Evolutionary conservation across 139 green algal species (phyloP).

Genomic region (Medakamo hakoo): DNA sequence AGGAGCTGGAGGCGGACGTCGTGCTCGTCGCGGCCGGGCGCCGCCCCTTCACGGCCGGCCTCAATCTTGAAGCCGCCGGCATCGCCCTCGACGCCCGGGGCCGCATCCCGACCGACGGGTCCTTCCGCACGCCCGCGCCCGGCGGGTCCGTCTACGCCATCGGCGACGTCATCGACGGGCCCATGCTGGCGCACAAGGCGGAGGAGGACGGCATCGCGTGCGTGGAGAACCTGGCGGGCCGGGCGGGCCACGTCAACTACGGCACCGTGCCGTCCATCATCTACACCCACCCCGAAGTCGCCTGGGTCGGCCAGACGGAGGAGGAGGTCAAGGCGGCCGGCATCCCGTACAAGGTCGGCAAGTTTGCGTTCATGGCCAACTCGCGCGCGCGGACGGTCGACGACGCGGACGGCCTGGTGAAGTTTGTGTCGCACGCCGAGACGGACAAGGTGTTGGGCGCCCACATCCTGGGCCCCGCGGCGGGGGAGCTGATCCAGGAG

Average conservation of each 20-base stretch:
- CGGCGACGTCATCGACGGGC: constrained; percentile 76
- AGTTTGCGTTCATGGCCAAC: constrained; percentile 97
- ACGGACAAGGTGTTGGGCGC: constrained; percentile 94
- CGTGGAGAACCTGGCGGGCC: constrained; percentile 83
- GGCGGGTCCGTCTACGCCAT: constrained; percentile 68
- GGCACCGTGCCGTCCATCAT: constrained; percentile 87
- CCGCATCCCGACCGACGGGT: constrained; percentile 55
- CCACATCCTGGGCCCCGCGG: constrained; percentile 88
- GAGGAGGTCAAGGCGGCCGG: constrained; percentile 59
- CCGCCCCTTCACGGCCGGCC: constrained; percentile 42
- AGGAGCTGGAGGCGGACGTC: constrained; percentile 66
- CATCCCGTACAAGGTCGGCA: constrained; percentile 69
- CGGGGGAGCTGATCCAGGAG: constrained; percentile 82
- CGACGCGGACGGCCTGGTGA: constrained; percentile 82
- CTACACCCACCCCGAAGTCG: constrained; percentile 93
- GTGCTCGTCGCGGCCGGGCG: constrained; percentile 82
- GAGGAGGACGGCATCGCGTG: constrained; percentile 96
- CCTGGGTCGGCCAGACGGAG: constrained; percentile 68
- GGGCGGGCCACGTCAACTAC: constrained; percentile 94
- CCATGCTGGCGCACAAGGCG: constrained; percentile 99
- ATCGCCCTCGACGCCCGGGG: constrained; percentile 60
- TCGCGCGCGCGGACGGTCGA: constrained; percentile 72
- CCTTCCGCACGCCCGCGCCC: constrained; percentile 48
- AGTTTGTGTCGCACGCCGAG: constrained; percentile 75
- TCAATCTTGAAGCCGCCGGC: constrained; percentile 78